These are phyloP conservation scores for Candida sojae DNA, from an alignment of 1,139 yeast species.

Conservation along the genomic window DNA sequence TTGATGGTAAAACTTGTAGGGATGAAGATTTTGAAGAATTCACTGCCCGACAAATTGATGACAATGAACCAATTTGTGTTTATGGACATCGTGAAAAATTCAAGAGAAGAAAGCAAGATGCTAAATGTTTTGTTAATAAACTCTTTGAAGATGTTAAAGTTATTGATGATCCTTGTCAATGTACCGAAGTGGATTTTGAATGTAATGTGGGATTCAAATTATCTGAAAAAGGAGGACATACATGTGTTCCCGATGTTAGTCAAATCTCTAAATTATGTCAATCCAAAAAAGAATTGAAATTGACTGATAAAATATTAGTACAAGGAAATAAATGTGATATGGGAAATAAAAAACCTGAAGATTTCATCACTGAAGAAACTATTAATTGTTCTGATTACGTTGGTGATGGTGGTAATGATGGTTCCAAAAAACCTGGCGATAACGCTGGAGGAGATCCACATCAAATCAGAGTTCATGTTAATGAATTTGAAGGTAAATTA, in stretches of 20 bases:
- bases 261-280: slow-evolving; percentile 30
- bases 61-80: slow-evolving; percentile 62
- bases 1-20: slow-evolving; percentile 51
- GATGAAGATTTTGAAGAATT: slow-evolving; percentile 68
- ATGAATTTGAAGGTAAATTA: slow-evolving; percentile 46
- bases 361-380: slow-evolving; percentile 27
- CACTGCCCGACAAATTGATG: slow-evolving; percentile 51
- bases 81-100: slow-evolving; percentile 74
- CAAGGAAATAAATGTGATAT: slow-evolving; percentile 53
- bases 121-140: slow-evolving; percentile 68
- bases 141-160: slow-evolving; percentile 60
- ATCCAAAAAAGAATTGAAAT: slow-evolving; percentile 22
- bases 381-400: slow-evolving; percentile 38
- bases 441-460: slow-evolving; percentile 8
- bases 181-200: slow-evolving; percentile 70
- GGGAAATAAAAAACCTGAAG: slow-evolving; percentile 23
- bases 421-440: slow-evolving; percentile 23
- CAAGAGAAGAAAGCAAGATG: slow-evolving; percentile 65
- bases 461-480: slow-evolving; percentile 13
- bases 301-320: slow-evolving; percentile 41
- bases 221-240: slow-evolving; percentile 35
- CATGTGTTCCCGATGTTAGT: slow-evolving; percentile 56
- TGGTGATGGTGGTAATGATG: slow-evolving; percentile 14
- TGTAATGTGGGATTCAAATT: slow-evolving; percentile 61
- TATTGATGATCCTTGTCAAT: slow-evolving; percentile 62